phyloP scores from a whole-genome alignment of 768 basidiomycete genomes.

The Omphalotus guepiniiformis region DNA sequence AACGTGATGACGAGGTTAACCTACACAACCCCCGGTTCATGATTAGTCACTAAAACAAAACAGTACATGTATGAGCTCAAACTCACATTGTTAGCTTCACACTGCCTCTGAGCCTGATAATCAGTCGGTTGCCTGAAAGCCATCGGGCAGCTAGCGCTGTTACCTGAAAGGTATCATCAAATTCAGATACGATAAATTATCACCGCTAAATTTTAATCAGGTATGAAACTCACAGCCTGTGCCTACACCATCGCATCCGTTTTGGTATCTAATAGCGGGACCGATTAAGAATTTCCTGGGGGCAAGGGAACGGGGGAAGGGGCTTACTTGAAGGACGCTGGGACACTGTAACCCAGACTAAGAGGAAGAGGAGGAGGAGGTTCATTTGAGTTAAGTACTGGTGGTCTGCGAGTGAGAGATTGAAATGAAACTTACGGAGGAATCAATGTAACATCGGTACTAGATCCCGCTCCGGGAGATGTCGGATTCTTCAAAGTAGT shows the following conservation, averaged over 20 bases:
- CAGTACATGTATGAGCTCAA: not conserved
- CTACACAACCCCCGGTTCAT: constrained; percentile 14
- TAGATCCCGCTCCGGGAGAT: constrained; percentile 26
- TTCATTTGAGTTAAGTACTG: constrained; percentile 8
- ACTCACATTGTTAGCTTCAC: constrained; percentile 32
- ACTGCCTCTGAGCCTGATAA: constrained; percentile 34
- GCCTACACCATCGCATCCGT: constrained; percentile 39
- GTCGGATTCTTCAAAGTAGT: constrained; percentile 31
- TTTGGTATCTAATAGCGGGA: constrained; percentile 29
- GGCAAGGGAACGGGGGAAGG: not conserved
- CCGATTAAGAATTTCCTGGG: not conserved
- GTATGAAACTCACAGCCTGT: constrained; percentile 33
- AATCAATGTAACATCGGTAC: constrained; percentile 35
- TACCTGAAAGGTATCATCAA: constrained; percentile 23
- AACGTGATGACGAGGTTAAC: constrained; percentile 33
- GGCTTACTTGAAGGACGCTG: constrained; percentile 34
- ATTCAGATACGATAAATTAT: not conserved
- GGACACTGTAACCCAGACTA: constrained; percentile 37
- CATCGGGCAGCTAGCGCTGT: constrained; percentile 25
- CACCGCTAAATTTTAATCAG: not conserved
- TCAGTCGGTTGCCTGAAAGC: constrained; percentile 35
- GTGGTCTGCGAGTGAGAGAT: constrained; percentile 7
- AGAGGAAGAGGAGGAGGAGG: not conserved
- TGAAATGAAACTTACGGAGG: constrained; percentile 29
- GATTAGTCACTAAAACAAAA: not conserved